Percentiles rank a stretch among this genome's conserved stretches.
These are phyloP conservation scores for Cordyceps sp. DNA, from an alignment of 2,329 filamentous ascomycete genomes.

Conservation along the genomic window DNA sequence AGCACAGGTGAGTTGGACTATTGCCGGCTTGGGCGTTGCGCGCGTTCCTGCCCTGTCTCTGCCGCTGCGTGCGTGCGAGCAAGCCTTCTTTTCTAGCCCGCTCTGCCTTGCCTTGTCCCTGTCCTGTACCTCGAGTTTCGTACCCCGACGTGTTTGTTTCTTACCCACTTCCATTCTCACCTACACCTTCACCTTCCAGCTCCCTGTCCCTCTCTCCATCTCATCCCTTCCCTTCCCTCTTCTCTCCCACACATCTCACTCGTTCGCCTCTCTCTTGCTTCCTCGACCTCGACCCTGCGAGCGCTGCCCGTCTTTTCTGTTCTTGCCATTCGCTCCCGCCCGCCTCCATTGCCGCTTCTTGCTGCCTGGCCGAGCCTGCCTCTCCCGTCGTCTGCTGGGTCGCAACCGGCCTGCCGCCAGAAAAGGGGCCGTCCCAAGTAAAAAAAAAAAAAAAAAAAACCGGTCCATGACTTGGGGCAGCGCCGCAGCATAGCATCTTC, in stretches of 20 bases:
- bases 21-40: no score
- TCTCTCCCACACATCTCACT: constrained; percentile 7
- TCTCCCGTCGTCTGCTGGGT: not conserved
- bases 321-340: not conserved
- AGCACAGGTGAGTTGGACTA: no score
- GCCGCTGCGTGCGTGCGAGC: no score
- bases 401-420: not conserved
- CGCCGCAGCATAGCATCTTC: constrained; percentile 2
- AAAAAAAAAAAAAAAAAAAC: constrained; percentile 1
- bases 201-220: not conserved
- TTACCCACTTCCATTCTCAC: not conserved
- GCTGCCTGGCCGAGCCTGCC: not conserved
- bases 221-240: not conserved
- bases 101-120: not conserved
- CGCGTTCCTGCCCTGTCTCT: no score
- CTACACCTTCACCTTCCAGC: not conserved
- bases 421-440: not conserved
- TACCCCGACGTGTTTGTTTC: constrained; percentile 1
- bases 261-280: not conserved
- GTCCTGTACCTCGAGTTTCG: not conserved
- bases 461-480: not conserved
- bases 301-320: not conserved
- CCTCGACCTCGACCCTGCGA: no score
- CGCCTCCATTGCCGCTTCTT: constrained; percentile 7
- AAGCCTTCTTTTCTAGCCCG: not conserved